Evolutionary conservation across 495 filamentous ascomycete species (phyloP), one percentile per base, ranked within the genome.

Genomic region (Penicillium silybi): DNA sequence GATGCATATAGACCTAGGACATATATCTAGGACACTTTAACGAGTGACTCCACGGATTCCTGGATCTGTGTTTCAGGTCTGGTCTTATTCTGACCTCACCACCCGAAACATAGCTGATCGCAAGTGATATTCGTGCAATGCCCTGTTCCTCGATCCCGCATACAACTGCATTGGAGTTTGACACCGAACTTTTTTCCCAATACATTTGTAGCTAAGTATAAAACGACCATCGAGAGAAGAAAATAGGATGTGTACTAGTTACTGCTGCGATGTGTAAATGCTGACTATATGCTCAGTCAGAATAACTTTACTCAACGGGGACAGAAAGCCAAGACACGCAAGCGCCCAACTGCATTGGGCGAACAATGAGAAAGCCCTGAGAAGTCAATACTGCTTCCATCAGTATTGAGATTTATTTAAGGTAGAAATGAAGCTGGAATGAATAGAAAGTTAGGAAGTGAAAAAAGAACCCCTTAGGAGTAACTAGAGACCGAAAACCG

Each of bases 391-490:
- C 11, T 32, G 2, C 10, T 13, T 29, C 29, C 10, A 8, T 11
- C 13, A 10, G 11, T 13, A 32, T 32, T 32, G 10, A 32, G 29
- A 8, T 15, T 11, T 13, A 13, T 13, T 10, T 13, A 11, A 32
- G 11, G 13, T 32, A 13, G 1, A 32, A 13, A 13, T 32, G 11
- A 41, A 8, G 4, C 8, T 13, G 11, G 10, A 32, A 32, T 32
- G 29, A 32, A 13, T 40, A 53, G 44, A 35, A 55, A 54, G 43
- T 42, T 17, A 18, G 3, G 18, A 18, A 16, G n/a, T 39, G 16
- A 6, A 39, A 18, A 19, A 17, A 19, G 5, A 18, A 17, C n/a
- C 18, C 37, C 18, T 15, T 19, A 39, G 16, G 7, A 39, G 37
- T 39, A 39, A 18, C 37, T 39, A 6, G 10, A 39, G 18, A 39